These are phyloP conservation scores for Ophiostoma triangulosporum DNA, from an alignment of 2,329 filamentous ascomycete species.

Conservation along the genomic window DNA sequence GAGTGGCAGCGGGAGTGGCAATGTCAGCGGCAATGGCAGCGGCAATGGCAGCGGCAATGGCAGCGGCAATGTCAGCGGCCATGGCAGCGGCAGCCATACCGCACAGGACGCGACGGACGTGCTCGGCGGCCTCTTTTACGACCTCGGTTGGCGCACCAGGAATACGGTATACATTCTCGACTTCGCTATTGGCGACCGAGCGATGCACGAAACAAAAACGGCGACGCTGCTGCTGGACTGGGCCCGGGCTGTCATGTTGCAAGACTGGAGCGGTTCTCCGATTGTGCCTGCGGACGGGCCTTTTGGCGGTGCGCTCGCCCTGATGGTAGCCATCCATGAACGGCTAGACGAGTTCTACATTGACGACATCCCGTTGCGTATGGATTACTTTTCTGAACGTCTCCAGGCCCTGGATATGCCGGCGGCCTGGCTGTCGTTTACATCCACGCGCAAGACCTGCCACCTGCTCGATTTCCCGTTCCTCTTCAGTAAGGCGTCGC, in stretches of 20 bases:
- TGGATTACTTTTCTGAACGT: constrained; percentile 62
- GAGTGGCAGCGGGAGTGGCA: too few species aligned
- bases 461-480: constrained; percentile 74
- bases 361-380: constrained; percentile 55
- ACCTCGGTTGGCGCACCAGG: constrained; percentile 38
- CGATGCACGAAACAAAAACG: constrained; percentile 41
- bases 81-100: too few species aligned
- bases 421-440: constrained; percentile 52
- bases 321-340: constrained; percentile 57
- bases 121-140: constrained; percentile 34
- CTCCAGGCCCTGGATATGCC: constrained; percentile 66
- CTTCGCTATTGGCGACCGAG: constrained; percentile 37
- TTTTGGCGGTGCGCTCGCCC: constrained; percentile 62
- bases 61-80: too few species aligned
- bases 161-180: constrained; percentile 31
- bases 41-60: too few species aligned
- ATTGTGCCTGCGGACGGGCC: constrained; percentile 55
- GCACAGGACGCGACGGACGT: constrained; percentile 23
- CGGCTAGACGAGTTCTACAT: constrained; percentile 51
- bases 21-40: too few species aligned
- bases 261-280: constrained; percentile 67
- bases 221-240: constrained; percentile 52
- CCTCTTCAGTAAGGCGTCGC: constrained; percentile 57
- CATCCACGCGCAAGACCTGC: constrained; percentile 45
- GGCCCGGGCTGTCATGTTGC: constrained; percentile 60